These are phyloP conservation scores for Vitis hybrid DNA, from an alignment of 177 flowering plant genomes.

Conservation along the genomic window DNA sequence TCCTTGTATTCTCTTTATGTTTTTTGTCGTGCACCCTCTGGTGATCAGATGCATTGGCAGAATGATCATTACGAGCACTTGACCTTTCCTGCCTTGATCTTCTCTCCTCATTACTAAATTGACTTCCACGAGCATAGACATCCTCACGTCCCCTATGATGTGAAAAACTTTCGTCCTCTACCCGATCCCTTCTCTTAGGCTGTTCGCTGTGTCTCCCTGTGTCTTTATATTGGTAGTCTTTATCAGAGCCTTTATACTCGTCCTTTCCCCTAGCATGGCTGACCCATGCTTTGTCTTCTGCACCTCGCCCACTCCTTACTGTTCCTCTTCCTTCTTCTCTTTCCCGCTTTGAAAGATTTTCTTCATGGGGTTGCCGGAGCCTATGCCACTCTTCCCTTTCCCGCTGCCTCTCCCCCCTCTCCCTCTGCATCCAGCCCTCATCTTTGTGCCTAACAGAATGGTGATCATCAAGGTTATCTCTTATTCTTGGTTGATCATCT, in stretches of 20 bases:
- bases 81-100: slow-evolving; percentile 71
- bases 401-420: slow-evolving; percentile 55
- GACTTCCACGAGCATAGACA: slow-evolving; percentile 34
- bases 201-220: slow-evolving; percentile 54
- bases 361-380: slow-evolving; percentile 60
- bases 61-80: slow-evolving; percentile 47
- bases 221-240: slow-evolving; percentile 58
- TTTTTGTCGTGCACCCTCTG: slow-evolving; percentile 57
- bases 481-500: slow-evolving; percentile 50
- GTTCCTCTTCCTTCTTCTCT: slow-evolving; percentile 63
- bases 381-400: slow-evolving; percentile 73
- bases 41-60: slow-evolving; percentile 42
- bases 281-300: slow-evolving; percentile 59
- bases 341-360: slow-evolving; percentile 47
- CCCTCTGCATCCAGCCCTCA: slow-evolving; percentile 62
- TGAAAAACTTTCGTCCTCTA: slow-evolving; percentile 48
- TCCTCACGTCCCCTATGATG: slow-evolving; percentile 67
- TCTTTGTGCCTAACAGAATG: slow-evolving; percentile 66
- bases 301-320: slow-evolving; percentile 46
- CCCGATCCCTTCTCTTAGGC: slow-evolving; percentile 59
- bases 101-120: slow-evolving; percentile 47
- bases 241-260: slow-evolving; percentile 59
- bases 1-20: slow-evolving; percentile 51
- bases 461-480: slow-evolving; percentile 60
- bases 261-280: slow-evolving; percentile 59